Evolutionary conservation across 2,329 filamentous ascomycete genomes (phyloP), one percentile per base, ranked within the genome.

Genomic region (Fusarium staphyleae): DNA sequence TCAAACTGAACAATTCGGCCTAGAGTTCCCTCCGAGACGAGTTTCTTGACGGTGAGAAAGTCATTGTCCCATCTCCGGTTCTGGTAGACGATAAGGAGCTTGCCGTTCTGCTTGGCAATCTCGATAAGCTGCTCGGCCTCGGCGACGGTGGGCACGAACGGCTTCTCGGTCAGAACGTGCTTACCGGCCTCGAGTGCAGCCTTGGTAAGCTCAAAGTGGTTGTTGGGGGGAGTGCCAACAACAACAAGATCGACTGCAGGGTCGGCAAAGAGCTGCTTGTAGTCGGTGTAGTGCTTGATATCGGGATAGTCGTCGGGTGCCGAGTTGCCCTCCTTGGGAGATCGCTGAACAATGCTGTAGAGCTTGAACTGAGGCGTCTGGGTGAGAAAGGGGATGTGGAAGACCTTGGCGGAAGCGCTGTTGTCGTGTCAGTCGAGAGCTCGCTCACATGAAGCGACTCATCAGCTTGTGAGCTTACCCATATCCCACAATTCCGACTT

Each of bases 141-240:
- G 52, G 82, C 78, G 2, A 82, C 78, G 2, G 86, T 89, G 15
- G 89, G 87, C 11, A 90, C 88, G 70, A 93, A 93, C 3, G 90
- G 90, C 77, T 93, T 93, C 77, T 93, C 90, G 41, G 89, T 87
- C 45, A 93, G 78, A 19, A 93, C 87, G 71, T 93, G 87, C 77
- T 93, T 93, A 64, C 87, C 87, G 9, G 82, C 78, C 68, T 87
- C 79, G 40, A 93, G 78, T 0, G 87, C 86, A 44, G 82, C 72
- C 71, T 85, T 86, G 29, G 85, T 78, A 63, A 92, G 78, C 13
- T 78, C 70, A 68, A 85, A 89, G 76, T 93, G 90, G 10, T 84
- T 87, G 57, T 87, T 81, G 1, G 90, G 90, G 0, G 88, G 85
- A 0, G 88, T 91, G 45, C 86, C 86, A 56, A 95, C 75, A 62